phyloP scores from a whole-genome alignment of 306 rosid species.

The Luffa acutangula region DNA sequence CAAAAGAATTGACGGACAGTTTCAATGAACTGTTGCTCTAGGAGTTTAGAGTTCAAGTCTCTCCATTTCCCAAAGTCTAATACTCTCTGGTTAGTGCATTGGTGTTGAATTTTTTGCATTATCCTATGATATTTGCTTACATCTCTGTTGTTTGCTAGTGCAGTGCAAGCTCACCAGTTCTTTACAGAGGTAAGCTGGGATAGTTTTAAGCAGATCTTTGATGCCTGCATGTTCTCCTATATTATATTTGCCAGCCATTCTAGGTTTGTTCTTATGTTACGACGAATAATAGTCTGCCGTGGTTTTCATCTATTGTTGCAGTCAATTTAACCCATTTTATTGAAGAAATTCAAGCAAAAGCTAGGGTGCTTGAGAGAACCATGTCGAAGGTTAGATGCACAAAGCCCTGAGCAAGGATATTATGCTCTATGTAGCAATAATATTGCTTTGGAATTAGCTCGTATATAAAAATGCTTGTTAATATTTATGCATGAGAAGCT shows the following conservation, averaged over 20 bases:
- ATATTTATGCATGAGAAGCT: not conserved
- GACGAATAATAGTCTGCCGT: not conserved
- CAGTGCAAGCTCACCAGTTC: slow-evolving; percentile 94
- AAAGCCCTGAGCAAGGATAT: not conserved
- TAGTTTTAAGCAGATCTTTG: slow-evolving; percentile 75
- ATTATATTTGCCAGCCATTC: slow-evolving; percentile 6
- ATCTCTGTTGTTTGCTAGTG: slow-evolving; percentile 54
- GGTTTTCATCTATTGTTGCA: not conserved
- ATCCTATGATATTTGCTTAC: slow-evolving; percentile 24
- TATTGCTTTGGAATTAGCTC: not conserved
- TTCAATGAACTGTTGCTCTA: slow-evolving; percentile 72
- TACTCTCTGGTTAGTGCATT: slow-evolving; percentile 21
- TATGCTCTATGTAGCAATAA: not conserved
- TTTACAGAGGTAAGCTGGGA: slow-evolving; percentile 95
- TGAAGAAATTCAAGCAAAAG: not conserved
- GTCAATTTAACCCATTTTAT: not conserved
- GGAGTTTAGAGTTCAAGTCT: slow-evolving; percentile 99
- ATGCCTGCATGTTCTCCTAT: slow-evolving; percentile 31
- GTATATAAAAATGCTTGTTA: not conserved
- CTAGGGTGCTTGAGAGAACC: too few relatives aligned
- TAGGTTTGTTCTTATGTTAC: not conserved
- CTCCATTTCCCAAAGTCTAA: slow-evolving; percentile 89
- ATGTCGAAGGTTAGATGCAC: too few relatives aligned
- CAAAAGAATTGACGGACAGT: slow-evolving; percentile 99
- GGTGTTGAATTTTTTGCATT: slow-evolving; percentile 8